Conservation (phyloP, 2,329 filamentous ascomycete species). For the Fusarium austroafricanum region DNA sequence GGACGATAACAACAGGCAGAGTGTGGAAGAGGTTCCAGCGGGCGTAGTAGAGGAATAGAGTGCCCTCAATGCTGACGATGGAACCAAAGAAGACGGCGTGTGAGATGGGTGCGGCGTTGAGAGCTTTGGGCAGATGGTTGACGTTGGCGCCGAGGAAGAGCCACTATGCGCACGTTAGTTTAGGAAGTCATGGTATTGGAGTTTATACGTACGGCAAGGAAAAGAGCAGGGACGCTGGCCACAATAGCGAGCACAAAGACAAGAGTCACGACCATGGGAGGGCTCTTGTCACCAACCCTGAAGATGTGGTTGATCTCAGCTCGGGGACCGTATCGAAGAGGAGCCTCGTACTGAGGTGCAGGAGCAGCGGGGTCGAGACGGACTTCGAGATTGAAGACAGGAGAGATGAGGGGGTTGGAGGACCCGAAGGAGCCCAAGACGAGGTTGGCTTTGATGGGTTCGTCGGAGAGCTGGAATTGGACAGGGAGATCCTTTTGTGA, state of each 20-base stretch:
- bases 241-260: constrained; percentile 80
- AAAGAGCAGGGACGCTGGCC: constrained; percentile 78
- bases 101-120: constrained; percentile 80
- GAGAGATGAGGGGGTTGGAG: constrained; percentile 72
- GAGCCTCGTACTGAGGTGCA: constrained; percentile 70
- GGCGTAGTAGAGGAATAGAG: constrained; percentile 96
- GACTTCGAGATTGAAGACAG: constrained; percentile 79
- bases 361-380: constrained; percentile 71
- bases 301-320: constrained; percentile 93
- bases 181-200: too few species aligned
- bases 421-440: constrained; percentile 89
- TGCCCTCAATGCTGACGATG: constrained; percentile 85
- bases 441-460: constrained; percentile 81
- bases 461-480: constrained; percentile 77
- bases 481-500: constrained; percentile 88
- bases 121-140: constrained; percentile 78
- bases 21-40: constrained; percentile 93
- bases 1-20: constrained; percentile 76
- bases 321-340: constrained; percentile 85
- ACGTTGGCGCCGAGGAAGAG: constrained; percentile 83
- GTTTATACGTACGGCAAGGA: constrained; percentile 70
- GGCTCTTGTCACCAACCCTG: constrained; percentile 80
- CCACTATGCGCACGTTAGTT: constrained; percentile 70
- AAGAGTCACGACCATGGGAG: constrained; percentile 81
- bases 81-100: constrained; percentile 89